A percentile compares a stretch with the other conserved stretches of the same genome.
Evolutionary conservation across 2,329 filamentous ascomycete genomes (phyloP).

Genomic region (Sporothrix brasiliensis): DNA sequence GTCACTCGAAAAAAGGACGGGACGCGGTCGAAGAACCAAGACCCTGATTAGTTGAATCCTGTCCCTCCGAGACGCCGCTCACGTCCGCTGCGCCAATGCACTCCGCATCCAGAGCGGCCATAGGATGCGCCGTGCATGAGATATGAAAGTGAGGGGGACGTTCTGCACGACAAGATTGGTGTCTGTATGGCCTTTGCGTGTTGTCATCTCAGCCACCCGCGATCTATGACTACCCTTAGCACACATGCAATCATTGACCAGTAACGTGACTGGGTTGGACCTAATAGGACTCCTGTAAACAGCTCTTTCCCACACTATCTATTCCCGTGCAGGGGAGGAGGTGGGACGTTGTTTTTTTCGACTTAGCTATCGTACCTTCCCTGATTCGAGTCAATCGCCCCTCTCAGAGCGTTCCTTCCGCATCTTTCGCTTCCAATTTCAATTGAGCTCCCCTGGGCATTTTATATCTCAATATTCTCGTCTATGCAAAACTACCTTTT

Average conservation of each 20-base stretch:
- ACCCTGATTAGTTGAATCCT: background rate
- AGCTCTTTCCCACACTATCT: constrained; percentile 17
- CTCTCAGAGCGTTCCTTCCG: background rate
- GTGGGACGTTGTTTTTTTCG: constrained; percentile 19
- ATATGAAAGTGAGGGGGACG: background rate
- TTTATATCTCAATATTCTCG: background rate
- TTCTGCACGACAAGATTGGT: background rate
- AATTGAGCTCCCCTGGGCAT: background rate
- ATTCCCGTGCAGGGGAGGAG: background rate
- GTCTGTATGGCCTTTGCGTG: too few relatives aligned
- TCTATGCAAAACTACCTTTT: background rate
- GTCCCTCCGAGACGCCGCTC: background rate
- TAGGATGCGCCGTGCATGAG: constrained; percentile 8
- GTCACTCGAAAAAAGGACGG: constrained; percentile 4
- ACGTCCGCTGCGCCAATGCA: background rate
- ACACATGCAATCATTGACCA: background rate
- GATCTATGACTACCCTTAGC: constrained; percentile 5
- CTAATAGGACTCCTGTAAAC: background rate
- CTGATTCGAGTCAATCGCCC: background rate
- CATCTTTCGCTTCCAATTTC: constrained; percentile 16
- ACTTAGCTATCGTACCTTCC: constrained; percentile 22
- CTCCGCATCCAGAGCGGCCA: constrained; percentile 4
- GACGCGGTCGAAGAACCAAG: background rate
- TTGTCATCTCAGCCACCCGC: background rate
- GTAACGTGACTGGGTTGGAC: constrained; percentile 13